phyloP scores from a whole-genome alignment of 495 filamentous ascomycete species.

The Neurospora terricola region DNA sequence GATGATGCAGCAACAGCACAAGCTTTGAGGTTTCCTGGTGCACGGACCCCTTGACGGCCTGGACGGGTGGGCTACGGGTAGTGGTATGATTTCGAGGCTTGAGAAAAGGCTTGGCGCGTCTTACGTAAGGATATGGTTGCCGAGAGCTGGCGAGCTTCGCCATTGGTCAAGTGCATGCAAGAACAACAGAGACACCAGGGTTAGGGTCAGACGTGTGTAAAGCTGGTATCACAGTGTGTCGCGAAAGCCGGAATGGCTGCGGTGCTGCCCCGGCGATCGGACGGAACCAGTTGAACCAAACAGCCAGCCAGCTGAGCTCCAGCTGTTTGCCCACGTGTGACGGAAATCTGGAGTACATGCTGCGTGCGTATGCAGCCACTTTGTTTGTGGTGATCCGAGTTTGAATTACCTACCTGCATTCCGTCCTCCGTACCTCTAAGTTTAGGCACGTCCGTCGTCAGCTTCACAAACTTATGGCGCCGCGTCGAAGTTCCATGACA shows the following conservation, averaged over 20 bases:
- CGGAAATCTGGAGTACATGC: not conserved
- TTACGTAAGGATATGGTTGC: conserved; percentile 8
- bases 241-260: not conserved
- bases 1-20: conserved; percentile 2
- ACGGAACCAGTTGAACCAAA: not conserved
- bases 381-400: not conserved
- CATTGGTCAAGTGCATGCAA: not conserved
- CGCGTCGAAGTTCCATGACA: not conserved
- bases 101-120: conserved; percentile 4
- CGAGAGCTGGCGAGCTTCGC: not conserved
- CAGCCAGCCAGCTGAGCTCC: not conserved
- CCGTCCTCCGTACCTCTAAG: not conserved
- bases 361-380: not conserved
- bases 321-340: not conserved
- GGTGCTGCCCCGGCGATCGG: not conserved
- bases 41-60: not conserved
- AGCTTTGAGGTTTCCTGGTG: conserved; percentile 5
- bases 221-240: not conserved
- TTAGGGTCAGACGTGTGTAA: not conserved
- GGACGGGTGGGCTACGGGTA: not conserved
- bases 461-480: not conserved
- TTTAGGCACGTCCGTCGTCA: not conserved
- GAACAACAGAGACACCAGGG: not conserved
- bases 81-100: conserved; percentile 16
- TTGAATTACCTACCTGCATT: not conserved